A percentile compares a stretch with the other conserved stretches of the same genome.
phyloP scores from a whole-genome alignment of 371 early-diverging fungal genomes.

The Circinella umbellata region DNA sequence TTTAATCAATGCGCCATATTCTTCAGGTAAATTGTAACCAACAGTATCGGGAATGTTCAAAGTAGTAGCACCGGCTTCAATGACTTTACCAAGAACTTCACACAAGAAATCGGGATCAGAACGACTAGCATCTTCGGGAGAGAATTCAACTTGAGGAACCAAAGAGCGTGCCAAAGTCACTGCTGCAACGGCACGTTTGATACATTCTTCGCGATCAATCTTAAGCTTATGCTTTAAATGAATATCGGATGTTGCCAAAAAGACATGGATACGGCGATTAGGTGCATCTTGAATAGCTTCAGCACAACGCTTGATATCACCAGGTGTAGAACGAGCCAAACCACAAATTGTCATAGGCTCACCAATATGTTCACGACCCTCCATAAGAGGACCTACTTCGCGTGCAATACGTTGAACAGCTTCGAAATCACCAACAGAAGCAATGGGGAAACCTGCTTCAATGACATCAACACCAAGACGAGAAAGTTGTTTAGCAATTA shows the following conservation, averaged over 20 bases:
- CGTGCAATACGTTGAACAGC: constrained; percentile 93
- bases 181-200: constrained; percentile 82
- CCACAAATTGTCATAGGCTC: constrained; percentile 88
- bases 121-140: constrained; percentile 94
- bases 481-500: constrained; percentile 90
- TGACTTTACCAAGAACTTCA: constrained; percentile 83
- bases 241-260: constrained; percentile 96
- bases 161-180: constrained; percentile 81
- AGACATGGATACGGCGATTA: constrained; percentile 88
- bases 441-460: constrained; percentile 95
- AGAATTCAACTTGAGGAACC: constrained; percentile 91
- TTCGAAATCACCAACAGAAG: constrained; percentile 93
- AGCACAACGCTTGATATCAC: constrained; percentile 88
- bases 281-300: constrained; percentile 90
- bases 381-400: constrained; percentile 88
- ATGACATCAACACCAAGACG: constrained; percentile 93
- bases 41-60: constrained; percentile 97
- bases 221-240: constrained; percentile 93
- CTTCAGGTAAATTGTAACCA: constrained; percentile 91
- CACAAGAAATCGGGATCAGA: constrained; percentile 89
- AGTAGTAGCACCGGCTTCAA: constrained; percentile 94
- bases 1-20: constrained; percentile 85
- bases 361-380: constrained; percentile 79
- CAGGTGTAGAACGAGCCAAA: constrained; percentile 85
- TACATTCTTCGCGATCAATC: constrained; percentile 87